Evolutionary conservation across 352 stramenopile genomes (phyloP), one percentile per base, ranked within the genome.

Genomic region (Phytophthora aleatoria): DNA sequence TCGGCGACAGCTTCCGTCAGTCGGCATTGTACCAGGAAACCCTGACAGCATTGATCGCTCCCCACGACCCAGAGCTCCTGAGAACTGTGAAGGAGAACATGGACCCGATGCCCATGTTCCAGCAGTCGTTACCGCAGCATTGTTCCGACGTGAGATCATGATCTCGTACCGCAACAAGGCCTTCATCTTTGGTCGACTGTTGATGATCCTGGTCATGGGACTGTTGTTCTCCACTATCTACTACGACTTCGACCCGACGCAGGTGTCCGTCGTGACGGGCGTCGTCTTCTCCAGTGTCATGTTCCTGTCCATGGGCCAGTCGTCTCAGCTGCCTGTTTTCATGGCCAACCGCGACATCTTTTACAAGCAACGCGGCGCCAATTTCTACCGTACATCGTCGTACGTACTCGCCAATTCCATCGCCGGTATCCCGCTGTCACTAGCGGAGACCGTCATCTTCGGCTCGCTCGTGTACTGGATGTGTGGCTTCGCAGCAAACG

Each of bases 351-450:
- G 51, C 26, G 60, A 54, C 48, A 62, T 33, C 68, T 96, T 90
- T 64, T 94, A 94, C 76, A 94, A 92, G 63, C 88, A 96, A 31
- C 71, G 74, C 3, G 81, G 80, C 27, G 66, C 73, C 10, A 90
- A 92, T 59, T 95, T 95, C 60, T 88, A 87, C 52, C 78, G 81
- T 2, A 61, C 87, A 16, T 79, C 75, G 9, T 74, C 78, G 28
- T 96, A 94, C 57, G 74, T 91, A 20, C 39, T 92, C 24, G 76
- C 67, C 0, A 20, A 56, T 16, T 50, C 54, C 12, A 16, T 77
- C 12, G 51, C 67, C 15, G 59, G 35, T 41, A 41, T 41, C 9
- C 35, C 35, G 10, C n/a, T 41, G 35, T 41, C 35, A n/a, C 11
- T 41, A 41, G 35, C 35, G 11, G 12, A 41, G 35, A 41, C 35